Percentiles rank a stretch among this genome's conserved stretches.
These are phyloP conservation scores for Rhizophagus prolifer DNA, from an alignment of 192 early-diverging fungal genomes.

Conservation along the genomic window DNA sequence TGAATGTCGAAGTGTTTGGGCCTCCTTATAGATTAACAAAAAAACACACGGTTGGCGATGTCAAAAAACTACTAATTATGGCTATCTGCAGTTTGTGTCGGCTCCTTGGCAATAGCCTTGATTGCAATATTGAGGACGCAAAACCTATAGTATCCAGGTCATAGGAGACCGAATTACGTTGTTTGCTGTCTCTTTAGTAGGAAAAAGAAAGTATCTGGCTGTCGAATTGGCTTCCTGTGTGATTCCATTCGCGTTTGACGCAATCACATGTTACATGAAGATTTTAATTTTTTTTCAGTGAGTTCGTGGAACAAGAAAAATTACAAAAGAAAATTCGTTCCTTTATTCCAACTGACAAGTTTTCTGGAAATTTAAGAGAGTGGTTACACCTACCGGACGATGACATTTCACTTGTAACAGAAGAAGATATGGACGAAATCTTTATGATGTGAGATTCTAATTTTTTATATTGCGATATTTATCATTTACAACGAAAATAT, in stretches of 20 bases:
- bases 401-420: not conserved
- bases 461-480: not conserved
- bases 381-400: too few species aligned
- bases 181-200: constrained; percentile 21
- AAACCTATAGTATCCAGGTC: constrained; percentile 25
- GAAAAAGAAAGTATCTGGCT: constrained; percentile 15
- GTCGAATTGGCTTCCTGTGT: constrained; percentile 24
- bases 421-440: constrained; percentile 6
- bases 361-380: not conserved
- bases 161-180: constrained; percentile 22
- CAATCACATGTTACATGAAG: not conserved
- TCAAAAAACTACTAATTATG: constrained; percentile 28
- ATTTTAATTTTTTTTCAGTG: constrained; percentile 25
- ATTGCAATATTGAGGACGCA: constrained; percentile 22
- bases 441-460: constrained; percentile 3
- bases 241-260: constrained; percentile 13
- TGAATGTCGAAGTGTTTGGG: constrained; percentile 22
- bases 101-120: constrained; percentile 18
- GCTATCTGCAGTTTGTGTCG: constrained; percentile 25
- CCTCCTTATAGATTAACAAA: constrained; percentile 21
- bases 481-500: not conserved
- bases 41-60: constrained; percentile 23
- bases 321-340: not conserved
- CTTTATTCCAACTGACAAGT: not conserved
- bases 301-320: not conserved